Base-by-base conservation (phyloP, 2,329 filamentous ascomycete genomes). In the Keithomyces neogunnii region DNA sequence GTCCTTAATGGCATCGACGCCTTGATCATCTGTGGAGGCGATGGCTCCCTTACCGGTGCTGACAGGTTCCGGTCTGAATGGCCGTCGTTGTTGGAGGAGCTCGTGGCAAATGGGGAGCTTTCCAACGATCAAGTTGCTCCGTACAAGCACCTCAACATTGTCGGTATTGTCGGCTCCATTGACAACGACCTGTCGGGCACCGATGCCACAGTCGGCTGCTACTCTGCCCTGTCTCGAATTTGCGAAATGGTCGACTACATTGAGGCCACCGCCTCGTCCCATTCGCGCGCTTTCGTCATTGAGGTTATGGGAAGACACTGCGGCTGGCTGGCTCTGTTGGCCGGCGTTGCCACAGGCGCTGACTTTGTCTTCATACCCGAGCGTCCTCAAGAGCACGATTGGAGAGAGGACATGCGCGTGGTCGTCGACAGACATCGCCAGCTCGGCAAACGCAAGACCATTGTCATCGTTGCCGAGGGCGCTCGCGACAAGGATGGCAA, bases 231-330 rank as follows among this genome's bases (percentile, higher is more conserved):
- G 51, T 84, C 87, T 46, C 85, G 92, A 53, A 96, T 99, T 60
- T 97, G 92, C 71, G 88, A 96, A 66, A 89, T 92, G 64, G 89
- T 99, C 53, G 93, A 99, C 73, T 92, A 90, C 64, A 95, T 99
- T 60, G 92, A 99, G 70, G 91, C 92, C 26, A 97, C 93, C 0
- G 92, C 92, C 49, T 86, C 85, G 38, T 96, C 91, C 31, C 93
- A 99, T 70, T 95, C 95, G 57, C 81, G 93, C 61, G 93, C 93
- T 39, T 99, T 99, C 69, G 91, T 99, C 52, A 88, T 99, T 56
- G 93, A 96, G 69, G 93, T 99, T 62, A 99, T 99, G 93, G 93
- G 93, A 47, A 81, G 93, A 53, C 92, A 99, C 71, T 99, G 93
- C 67, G 93, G 93, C 56, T 99, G 93, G 93, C 77, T 99, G 55